A percentile compares a stretch with the other conserved stretches of the same genome.
Conservation (phyloP, 1,284 basidiomycete species). For the Termitomyces sp. region DNA sequence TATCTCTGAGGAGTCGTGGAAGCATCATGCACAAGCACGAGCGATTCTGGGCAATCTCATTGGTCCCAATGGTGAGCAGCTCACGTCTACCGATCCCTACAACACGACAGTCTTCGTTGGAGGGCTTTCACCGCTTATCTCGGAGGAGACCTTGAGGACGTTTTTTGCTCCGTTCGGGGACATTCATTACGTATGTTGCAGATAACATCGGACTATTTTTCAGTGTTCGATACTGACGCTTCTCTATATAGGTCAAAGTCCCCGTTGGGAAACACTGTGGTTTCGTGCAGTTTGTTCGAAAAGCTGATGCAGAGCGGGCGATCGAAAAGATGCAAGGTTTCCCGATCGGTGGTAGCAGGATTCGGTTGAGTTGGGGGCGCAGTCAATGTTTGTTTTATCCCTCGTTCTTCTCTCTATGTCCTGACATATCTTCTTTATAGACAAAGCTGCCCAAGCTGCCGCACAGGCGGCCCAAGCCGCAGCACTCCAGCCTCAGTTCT, state of each 20-base stretch:
- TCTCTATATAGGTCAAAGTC: conserved; percentile 73
- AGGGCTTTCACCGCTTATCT: conserved; percentile 79
- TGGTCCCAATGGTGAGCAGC: conserved; percentile 77
- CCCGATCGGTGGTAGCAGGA: conserved; percentile 85
- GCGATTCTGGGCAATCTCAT: conserved; percentile 76
- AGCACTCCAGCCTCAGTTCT: conserved; percentile 45
- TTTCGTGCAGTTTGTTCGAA: conserved; percentile 91
- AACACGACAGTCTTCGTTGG: conserved; percentile 94
- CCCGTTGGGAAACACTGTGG: conserved; percentile 94
- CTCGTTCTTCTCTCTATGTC: background rate
- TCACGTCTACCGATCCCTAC: conserved; percentile 82
- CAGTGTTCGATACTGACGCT: conserved; percentile 4
- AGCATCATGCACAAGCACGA: conserved; percentile 73
- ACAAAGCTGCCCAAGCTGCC: conserved; percentile 85
- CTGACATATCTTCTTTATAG: conserved; percentile 30
- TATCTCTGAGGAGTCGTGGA: conserved; percentile 73
- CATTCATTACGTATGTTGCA: conserved; percentile 74
- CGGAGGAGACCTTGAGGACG: conserved; percentile 81
- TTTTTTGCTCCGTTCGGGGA: conserved; percentile 90
- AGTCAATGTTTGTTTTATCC: conserved; percentile 67
- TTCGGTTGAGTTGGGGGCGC: conserved; percentile 89
- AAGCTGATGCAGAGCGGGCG: conserved; percentile 86
- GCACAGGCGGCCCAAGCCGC: conserved; percentile 76
- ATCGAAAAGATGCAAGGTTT: conserved; percentile 97
- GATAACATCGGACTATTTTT: conserved; percentile 4